Conservation (phyloP, 352 stramenopile genomes). For the Phytophthora melonis region DNA sequence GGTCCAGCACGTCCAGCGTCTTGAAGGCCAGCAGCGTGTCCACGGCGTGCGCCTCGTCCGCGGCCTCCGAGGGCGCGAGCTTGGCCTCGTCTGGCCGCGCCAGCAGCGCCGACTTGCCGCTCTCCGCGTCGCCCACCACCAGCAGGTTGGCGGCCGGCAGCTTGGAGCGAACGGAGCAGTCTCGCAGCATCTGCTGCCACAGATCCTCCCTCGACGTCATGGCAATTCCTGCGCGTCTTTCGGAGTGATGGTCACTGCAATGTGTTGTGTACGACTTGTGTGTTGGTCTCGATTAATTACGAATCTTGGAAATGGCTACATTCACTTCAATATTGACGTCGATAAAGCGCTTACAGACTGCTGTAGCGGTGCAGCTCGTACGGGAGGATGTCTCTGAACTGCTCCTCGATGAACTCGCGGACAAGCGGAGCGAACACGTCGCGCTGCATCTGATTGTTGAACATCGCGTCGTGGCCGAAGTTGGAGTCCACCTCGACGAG, state of each 20-base stretch:
- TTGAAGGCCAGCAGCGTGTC: slow-evolving; percentile 68
- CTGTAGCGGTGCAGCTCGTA: slow-evolving; percentile 79
- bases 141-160: slow-evolving; percentile 75
- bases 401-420: slow-evolving; percentile 66
- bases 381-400: slow-evolving; percentile 54
- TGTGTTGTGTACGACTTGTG: background rate
- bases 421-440: slow-evolving; percentile 74
- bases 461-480: slow-evolving; percentile 88
- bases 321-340: no score
- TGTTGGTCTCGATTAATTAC: no score
- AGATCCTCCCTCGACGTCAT: slow-evolving; percentile 51
- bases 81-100: slow-evolving; percentile 63
- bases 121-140: slow-evolving; percentile 76
- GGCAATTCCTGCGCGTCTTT: background rate
- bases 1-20: slow-evolving; percentile 75
- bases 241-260: slow-evolving; percentile 8
- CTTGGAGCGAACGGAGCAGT: slow-evolving; percentile 81
- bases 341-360: slow-evolving; percentile 50
- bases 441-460: slow-evolving; percentile 76
- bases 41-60: slow-evolving; percentile 40
- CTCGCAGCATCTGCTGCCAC: slow-evolving; percentile 87
- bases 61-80: slow-evolving; percentile 5
- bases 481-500: slow-evolving; percentile 80
- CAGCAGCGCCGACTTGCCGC: slow-evolving; percentile 77
- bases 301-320: no score